Percentiles rank a stretch among this genome's conserved stretches.
Conservation (phyloP, 2,329 filamentous ascomycete genomes). For the Trichophaea hybrida region DNA sequence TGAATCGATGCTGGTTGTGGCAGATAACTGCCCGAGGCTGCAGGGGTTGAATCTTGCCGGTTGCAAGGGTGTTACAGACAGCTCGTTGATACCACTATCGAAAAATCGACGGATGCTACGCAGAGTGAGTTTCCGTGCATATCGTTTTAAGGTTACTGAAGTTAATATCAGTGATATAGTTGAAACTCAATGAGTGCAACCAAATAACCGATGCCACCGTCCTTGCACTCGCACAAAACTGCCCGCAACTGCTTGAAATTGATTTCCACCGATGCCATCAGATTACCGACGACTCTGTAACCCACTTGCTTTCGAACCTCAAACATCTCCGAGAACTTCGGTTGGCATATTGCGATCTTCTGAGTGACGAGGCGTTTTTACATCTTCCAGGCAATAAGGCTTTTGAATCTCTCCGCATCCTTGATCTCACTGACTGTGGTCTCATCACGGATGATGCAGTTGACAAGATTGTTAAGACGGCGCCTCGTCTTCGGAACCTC, state of each 20-base stretch:
- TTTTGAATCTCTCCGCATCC: conserved; percentile 79
- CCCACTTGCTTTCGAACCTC: conserved; percentile 61
- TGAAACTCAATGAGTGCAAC: conserved; percentile 88
- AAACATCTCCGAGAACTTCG: conserved; percentile 79
- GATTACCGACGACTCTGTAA: conserved; percentile 72
- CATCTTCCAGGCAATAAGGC: conserved; percentile 51
- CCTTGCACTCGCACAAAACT: conserved; percentile 71
- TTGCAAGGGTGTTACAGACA: conserved; percentile 71
- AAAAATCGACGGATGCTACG: conserved; percentile 69
- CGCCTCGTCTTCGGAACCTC: conserved; percentile 78
- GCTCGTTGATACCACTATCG: conserved; percentile 67
- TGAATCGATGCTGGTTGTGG: conserved; percentile 59
- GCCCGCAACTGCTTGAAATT: conserved; percentile 88
- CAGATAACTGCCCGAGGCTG: conserved; percentile 65
- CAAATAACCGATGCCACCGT: conserved; percentile 73
- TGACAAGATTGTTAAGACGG: conserved; percentile 70
- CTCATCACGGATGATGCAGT: conserved; percentile 76
- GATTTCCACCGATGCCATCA: conserved; percentile 75
- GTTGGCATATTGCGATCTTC: conserved; percentile 67
- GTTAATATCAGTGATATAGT: conserved; percentile 34
- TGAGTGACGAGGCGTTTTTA: conserved; percentile 80
- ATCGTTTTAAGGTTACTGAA: conserved; percentile 3
- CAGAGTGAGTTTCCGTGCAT: conserved; percentile 19
- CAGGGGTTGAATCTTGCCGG: conserved; percentile 88
- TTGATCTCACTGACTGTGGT: conserved; percentile 81